phyloP scores from a whole-genome alignment of 768 basidiomycete genomes.

The Podaxis sp. region DNA sequence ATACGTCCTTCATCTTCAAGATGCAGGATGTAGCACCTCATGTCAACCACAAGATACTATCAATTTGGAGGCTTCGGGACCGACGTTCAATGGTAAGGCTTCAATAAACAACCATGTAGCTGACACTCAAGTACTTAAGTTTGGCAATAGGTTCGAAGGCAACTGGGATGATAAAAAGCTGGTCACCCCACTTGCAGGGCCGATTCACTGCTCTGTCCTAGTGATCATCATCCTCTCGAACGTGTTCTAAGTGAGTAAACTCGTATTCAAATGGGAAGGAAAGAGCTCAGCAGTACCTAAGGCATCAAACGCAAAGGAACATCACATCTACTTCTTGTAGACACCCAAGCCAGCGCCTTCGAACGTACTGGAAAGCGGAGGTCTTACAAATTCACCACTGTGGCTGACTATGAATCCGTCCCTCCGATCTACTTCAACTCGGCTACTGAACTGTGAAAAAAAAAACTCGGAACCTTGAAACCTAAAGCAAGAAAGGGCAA shows the following conservation, averaged over 20 bases:
- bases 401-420: slow-evolving; percentile 39
- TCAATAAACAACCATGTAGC: background rate
- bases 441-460: slow-evolving; percentile 29
- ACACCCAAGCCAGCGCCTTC: slow-evolving; percentile 27
- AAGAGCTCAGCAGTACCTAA: slow-evolving; percentile 19
- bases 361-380: slow-evolving; percentile 8
- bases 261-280: background rate
- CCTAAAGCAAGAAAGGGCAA: slow-evolving; percentile 36
- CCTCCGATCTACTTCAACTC: slow-evolving; percentile 46
- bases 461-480: slow-evolving; percentile 39
- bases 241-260: slow-evolving; percentile 40
- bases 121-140: background rate
- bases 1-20: background rate
- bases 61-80: slow-evolving; percentile 29
- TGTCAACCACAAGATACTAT: slow-evolving; percentile 18
- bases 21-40: background rate
- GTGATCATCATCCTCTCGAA: slow-evolving; percentile 29
- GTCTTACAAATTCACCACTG: slow-evolving; percentile 15
- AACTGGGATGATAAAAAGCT: slow-evolving; percentile 35
- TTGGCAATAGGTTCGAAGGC: slow-evolving; percentile 17
- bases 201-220: slow-evolving; percentile 30
- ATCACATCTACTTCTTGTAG: slow-evolving; percentile 44
- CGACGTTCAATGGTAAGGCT: slow-evolving; percentile 24
- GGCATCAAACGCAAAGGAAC: slow-evolving; percentile 45
- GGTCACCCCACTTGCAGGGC: slow-evolving; percentile 27